These are phyloP conservation scores for Scenedesmus sp. DNA, from an alignment of 163 green algal species.

Conservation along the genomic window DNA sequence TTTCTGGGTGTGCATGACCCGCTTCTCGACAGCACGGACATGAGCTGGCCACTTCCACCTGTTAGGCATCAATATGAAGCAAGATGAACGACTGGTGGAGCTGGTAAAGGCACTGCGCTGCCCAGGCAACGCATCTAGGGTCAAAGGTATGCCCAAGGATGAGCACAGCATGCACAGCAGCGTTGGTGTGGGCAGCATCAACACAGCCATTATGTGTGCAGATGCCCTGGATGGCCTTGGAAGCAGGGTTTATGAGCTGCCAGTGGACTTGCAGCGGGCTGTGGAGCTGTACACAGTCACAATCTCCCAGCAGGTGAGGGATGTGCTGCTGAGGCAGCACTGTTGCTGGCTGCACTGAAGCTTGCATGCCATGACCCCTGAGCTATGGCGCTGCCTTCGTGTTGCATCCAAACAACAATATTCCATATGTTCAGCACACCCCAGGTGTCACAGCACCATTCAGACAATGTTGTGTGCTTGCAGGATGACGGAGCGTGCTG, in stretches of 20 bases:
- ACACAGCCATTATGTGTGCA: neutral
- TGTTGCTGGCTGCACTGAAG: neutral
- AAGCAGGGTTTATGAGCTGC: neutral
- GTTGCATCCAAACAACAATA: neutral
- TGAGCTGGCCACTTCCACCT: neutral
- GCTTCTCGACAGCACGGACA: neutral
- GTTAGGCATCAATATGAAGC: neutral
- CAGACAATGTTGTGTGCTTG: neutral
- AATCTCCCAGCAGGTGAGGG: neutral
- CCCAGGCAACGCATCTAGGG: neutral
- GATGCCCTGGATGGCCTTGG: slow-evolving; percentile 12
- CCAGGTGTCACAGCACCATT: neutral
- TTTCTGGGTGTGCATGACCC: neutral
- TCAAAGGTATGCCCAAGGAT: neutral
- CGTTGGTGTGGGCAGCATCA: neutral
- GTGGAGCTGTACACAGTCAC: slow-evolving; percentile 22
- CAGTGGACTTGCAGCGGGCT: slow-evolving; percentile 19
- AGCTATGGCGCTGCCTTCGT: neutral
- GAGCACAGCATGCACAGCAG: slow-evolving; percentile 4
- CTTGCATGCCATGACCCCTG: neutral
- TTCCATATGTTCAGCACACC: neutral
- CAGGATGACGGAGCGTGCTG: neutral
- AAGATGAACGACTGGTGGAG: neutral
- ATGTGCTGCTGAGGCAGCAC: neutral
- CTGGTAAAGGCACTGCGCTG: neutral